Evolutionary conservation across 2,329 filamentous ascomycete species (phyloP).

Genomic region (Cytospora piceae): DNA sequence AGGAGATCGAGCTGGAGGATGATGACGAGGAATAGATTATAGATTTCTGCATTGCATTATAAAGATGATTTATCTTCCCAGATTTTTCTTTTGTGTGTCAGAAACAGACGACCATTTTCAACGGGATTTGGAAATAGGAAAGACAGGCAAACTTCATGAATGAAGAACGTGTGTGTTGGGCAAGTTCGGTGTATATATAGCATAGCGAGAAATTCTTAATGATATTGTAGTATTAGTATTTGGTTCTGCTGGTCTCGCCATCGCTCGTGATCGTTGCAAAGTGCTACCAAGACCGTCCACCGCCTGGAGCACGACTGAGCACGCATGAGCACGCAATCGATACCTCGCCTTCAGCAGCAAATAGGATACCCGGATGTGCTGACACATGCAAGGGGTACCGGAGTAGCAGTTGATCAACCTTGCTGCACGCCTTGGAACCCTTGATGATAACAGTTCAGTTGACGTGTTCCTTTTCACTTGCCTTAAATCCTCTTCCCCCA

Average conservation of each 20-base stretch:
- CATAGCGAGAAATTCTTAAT: conserved; percentile 14
- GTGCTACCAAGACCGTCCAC: background rate
- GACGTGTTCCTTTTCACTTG: background rate
- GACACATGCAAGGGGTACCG: background rate
- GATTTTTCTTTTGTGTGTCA: conserved; percentile 5
- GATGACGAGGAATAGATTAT: conserved; percentile 41
- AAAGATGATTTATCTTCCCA: background rate
- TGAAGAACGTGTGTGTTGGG: conserved; percentile 2
- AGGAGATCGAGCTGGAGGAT: conserved; percentile 59
- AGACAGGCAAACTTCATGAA: background rate
- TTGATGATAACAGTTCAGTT: background rate
- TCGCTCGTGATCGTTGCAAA: background rate
- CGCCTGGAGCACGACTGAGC: background rate
- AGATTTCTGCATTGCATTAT: background rate
- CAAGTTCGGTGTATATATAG: conserved; percentile 21
- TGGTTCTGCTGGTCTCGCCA: background rate
- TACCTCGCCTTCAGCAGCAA: background rate
- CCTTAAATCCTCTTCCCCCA: background rate
- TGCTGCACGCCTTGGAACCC: too few species aligned
- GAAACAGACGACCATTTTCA: background rate
- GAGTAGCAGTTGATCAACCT: background rate
- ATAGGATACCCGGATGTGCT: background rate
- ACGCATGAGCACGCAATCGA: background rate
- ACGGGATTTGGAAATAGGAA: background rate
- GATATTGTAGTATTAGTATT: conserved; percentile 13